phyloP scores from a whole-genome alignment of 192 early-diverging fungal species.

The Phycomyces nitens region DNA sequence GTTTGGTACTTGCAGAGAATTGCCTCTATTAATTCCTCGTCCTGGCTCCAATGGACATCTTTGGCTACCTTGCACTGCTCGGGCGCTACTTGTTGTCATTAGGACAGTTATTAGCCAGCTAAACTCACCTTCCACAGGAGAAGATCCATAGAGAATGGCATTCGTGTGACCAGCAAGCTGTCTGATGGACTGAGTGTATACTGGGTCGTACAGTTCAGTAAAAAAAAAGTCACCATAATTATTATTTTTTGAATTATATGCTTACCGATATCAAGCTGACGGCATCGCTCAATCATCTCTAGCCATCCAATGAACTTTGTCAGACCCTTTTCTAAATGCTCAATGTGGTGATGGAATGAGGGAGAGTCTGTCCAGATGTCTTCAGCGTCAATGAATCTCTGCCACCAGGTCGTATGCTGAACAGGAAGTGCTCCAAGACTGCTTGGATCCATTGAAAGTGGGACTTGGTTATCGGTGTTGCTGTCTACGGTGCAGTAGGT shows the following conservation, averaged over 20 bases:
- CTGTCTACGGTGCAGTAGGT: not conserved
- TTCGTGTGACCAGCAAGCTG: not conserved
- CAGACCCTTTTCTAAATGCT: constrained; percentile 10
- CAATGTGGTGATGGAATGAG: constrained; percentile 9
- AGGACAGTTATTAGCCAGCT: not conserved
- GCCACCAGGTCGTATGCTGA: not conserved
- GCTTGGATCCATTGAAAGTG: not conserved
- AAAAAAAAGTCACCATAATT: too few species aligned
- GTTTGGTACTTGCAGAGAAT: not conserved
- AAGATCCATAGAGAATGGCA: not conserved
- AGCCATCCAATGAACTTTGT: constrained; percentile 14
- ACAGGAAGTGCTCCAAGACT: not conserved
- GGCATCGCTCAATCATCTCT: constrained; percentile 17
- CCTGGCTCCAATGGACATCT: not conserved
- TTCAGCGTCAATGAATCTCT: not conserved
- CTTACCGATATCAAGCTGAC: constrained; percentile 18
- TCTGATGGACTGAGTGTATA: not conserved
- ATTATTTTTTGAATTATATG: not conserved
- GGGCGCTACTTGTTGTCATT: not conserved
- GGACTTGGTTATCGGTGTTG: not conserved
- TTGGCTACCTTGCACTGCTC: not conserved
- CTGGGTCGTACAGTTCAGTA: not conserved
- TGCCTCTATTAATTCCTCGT: not conserved
- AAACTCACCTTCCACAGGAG: not conserved
- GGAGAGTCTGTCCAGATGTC: constrained; percentile 22